phyloP scores from a whole-genome alignment of 306 rosid genomes.

The Cucurbita maxima region DNA sequence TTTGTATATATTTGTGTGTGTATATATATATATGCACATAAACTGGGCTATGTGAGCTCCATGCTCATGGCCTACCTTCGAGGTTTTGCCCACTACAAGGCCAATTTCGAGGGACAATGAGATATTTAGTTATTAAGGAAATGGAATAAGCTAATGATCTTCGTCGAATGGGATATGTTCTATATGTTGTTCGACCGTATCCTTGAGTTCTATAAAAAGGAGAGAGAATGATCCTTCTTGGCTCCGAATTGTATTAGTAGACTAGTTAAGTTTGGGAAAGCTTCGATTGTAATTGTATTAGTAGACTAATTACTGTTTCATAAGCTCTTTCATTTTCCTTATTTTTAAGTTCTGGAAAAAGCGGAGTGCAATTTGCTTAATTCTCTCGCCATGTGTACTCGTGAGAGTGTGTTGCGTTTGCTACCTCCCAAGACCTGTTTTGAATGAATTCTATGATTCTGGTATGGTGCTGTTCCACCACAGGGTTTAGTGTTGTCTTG shows the following conservation, averaged over 20 bases:
- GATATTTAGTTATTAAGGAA: not conserved
- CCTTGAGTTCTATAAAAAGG: no score
- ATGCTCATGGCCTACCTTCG: not conserved
- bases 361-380: not conserved
- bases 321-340: not conserved
- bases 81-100: not conserved
- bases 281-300: not conserved
- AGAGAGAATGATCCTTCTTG: not conserved
- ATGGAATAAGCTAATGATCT: not conserved
- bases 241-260: not conserved
- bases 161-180: no score
- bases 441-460: not conserved
- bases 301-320: not conserved
- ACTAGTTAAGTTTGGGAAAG: not conserved
- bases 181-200: no score
- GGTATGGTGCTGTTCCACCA: conserved; percentile 1
- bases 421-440: not conserved
- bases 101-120: not conserved
- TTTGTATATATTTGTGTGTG: no score
- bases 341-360: not conserved
- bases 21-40: no score
- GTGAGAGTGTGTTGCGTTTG: not conserved
- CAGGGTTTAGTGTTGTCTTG: not conserved
- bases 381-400: not conserved
- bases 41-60: not conserved